Base-by-base conservation (phyloP, 495 filamentous ascomycete species). In the Immersiella caudata region DNA sequence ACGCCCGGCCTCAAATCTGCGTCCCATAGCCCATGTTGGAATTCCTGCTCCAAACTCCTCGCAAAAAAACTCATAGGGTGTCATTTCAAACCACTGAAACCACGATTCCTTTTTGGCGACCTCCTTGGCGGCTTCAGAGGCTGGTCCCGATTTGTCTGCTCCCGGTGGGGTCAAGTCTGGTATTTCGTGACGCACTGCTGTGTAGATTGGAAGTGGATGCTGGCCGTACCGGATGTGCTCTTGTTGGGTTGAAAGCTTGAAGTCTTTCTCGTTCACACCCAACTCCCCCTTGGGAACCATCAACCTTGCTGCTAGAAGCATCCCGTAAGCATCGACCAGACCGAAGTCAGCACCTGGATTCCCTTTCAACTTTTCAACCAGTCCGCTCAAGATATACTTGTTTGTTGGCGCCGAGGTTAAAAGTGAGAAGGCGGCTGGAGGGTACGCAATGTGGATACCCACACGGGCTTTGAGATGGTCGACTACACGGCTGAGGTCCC, bases 61-160 rank as follows among this genome's bases (percentile, higher is more conserved):
- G 74, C 93, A 97, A 77, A 93, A 97, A 70, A 99, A 89, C 78
- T 99, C 95, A 70, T 96, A 99, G 0, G 95, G 95, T 0, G 93
- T 96, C 65, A 94, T 88, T 69, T 99, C 95, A 70, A 97, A 98
- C 95, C 95, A 99, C 72, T 99, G 94, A 70, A 99, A 99, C 92
- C 93, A 99, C 2, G 91, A 84, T 74, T 95, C 88, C 60, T 83
- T 84, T 70, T 86, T 88, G 2, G 92, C 89, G 60, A 87, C 84
- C 63, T 85, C 85, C 70, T 90, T 89, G 0, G 77, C 80, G 51
- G 78, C 79, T 61, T 89, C 81, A 0, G 79, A 72, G 2, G 75
- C 60, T 22, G 77, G 70, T 1, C 75, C 69, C 24, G 82, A 79
- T 36, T 86, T 83, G 24, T 79, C 80, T 18, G 74, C 80, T 4